Percentiles rank a stretch among this genome's conserved stretches.
Conservation (phyloP, 2,329 filamentous ascomycete species). For the Scolecobasidium constrictum region DNA sequence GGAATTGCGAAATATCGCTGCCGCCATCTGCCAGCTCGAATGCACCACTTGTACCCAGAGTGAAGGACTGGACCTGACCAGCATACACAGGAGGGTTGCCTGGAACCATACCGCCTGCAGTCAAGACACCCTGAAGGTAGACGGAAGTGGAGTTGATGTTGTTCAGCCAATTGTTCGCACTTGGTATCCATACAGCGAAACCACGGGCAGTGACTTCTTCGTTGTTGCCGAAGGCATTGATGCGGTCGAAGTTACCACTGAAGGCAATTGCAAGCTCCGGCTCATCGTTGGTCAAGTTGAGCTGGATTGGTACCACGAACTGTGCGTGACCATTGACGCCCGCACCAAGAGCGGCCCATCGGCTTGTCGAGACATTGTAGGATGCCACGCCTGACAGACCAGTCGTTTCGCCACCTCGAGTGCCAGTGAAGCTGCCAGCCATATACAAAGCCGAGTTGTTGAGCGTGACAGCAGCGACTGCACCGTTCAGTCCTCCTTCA, state of each 20-base stretch:
- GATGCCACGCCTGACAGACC: slow-evolving; percentile 66
- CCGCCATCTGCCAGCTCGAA: slow-evolving; percentile 46
- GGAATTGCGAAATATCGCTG: slow-evolving; percentile 33
- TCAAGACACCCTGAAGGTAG: slow-evolving; percentile 61
- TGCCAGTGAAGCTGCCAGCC: slow-evolving; percentile 75
- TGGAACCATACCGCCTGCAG: slow-evolving; percentile 56
- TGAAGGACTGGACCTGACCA: slow-evolving; percentile 69
- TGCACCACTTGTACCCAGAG: slow-evolving; percentile 61
- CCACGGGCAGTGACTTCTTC: slow-evolving; percentile 53
- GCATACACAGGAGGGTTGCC: slow-evolving; percentile 60
- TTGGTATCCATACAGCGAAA: slow-evolving; percentile 88
- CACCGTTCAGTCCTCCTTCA: slow-evolving; percentile 65
- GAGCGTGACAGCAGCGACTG: slow-evolving; percentile 61
- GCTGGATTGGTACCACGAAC: slow-evolving; percentile 61
- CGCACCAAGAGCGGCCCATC: slow-evolving; percentile 71
- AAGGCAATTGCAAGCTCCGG: slow-evolving; percentile 66
- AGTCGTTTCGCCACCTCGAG: slow-evolving; percentile 47
- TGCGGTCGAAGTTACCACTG: slow-evolving; percentile 66
- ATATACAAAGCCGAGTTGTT: slow-evolving; percentile 62
- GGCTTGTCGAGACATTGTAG: slow-evolving; percentile 57
- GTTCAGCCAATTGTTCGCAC: slow-evolving; percentile 74
- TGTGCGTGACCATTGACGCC: slow-evolving; percentile 74
- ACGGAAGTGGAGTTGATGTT: slow-evolving; percentile 57
- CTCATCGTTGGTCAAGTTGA: slow-evolving; percentile 62
- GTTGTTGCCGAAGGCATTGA: slow-evolving; percentile 57